Percentiles rank a stretch among this genome's conserved stretches.
Conservation (phyloP, 2,329 filamentous ascomycete species). For the Aspergillus neotritici region DNA sequence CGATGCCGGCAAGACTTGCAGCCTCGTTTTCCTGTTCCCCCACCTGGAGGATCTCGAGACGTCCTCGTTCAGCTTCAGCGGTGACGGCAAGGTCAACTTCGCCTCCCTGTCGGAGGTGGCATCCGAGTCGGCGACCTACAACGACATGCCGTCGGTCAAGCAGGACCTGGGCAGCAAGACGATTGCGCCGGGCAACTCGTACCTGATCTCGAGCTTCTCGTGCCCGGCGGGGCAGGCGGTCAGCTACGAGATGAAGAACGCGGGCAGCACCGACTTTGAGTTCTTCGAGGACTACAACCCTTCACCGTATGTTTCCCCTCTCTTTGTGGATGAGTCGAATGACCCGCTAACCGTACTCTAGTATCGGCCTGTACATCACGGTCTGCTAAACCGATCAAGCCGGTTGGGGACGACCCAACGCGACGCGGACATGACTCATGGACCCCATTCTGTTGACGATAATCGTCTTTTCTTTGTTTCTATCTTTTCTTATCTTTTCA, state of each 20-base stretch:
- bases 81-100: conserved; percentile 52
- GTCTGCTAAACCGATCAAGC: conserved; percentile 27
- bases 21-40: conserved; percentile 62
- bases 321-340: not conserved
- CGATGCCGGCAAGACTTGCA: conserved; percentile 56
- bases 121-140: conserved; percentile 48
- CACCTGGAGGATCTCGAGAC: conserved; percentile 52
- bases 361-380: conserved; percentile 41
- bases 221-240: conserved; percentile 53
- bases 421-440: conserved; percentile 14
- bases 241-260: conserved; percentile 48
- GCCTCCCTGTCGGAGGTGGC: conserved; percentile 46
- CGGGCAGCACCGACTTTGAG: conserved; percentile 48
- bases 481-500: not conserved
- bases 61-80: conserved; percentile 52
- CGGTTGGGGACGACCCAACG: conserved; percentile 1
- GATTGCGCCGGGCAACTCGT: conserved; percentile 51
- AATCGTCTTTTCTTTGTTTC: not conserved
- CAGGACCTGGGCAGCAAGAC: conserved; percentile 41
- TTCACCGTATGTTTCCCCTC: conserved; percentile 35
- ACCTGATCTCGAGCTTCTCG: conserved; percentile 48
- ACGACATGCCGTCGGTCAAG: conserved; percentile 46
- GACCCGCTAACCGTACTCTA: conserved; percentile 15
- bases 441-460: conserved; percentile 3
- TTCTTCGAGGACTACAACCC: conserved; percentile 63